Evolutionary conservation across 2,329 filamentous ascomycete species (phyloP), one percentile per base, ranked within the genome.

Genomic region (Fusarium brachygibbosum): DNA sequence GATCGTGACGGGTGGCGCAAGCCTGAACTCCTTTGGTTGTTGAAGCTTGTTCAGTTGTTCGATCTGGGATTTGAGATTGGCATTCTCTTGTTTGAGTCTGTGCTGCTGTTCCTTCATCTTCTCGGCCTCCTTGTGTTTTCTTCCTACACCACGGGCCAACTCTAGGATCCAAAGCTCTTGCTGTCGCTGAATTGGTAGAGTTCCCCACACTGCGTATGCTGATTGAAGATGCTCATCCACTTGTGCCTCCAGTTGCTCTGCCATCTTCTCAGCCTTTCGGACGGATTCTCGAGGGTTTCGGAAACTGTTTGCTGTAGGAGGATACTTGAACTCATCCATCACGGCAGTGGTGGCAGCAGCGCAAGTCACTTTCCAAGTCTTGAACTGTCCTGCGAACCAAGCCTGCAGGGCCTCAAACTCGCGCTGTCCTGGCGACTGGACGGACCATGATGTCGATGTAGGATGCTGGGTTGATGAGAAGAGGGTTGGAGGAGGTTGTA

Each of bases 391-490:
- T 16, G 85, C 83, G 57, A 96, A 91, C 58, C 87, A 90, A 53
- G 85, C 81, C 41, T 88, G 85, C 17, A 98, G 82, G 2, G 93
- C 91, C 17, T 92, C 89, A 51, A 89, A 89, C 77, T 97, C 93
- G 69, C 90, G 88, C 66, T 89, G 84, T 1, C 88, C 90, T 0
- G 94, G 94, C 2, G 92, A 90, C 23, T 88, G 83, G 32, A 97
- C 87, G 1, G 93, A 93, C 89, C 95, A 97, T 1, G 93, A 96
- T 5, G 90, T 88, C 21, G 88, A 84, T 0, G 91, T 93, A 3
- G 93, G 85, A 74, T 97, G 91, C 31, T 94, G 93, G 9, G 91
- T 93, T 1, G 90, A 88, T 12, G 93, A 91, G 81, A 94, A 95
- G 9, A 98, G 84, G 1, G 93, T 96, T 6, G 93, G 90, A 5